Evolutionary conservation across 345 rosid species (phyloP).

Genomic region (Turritis glabra): DNA sequence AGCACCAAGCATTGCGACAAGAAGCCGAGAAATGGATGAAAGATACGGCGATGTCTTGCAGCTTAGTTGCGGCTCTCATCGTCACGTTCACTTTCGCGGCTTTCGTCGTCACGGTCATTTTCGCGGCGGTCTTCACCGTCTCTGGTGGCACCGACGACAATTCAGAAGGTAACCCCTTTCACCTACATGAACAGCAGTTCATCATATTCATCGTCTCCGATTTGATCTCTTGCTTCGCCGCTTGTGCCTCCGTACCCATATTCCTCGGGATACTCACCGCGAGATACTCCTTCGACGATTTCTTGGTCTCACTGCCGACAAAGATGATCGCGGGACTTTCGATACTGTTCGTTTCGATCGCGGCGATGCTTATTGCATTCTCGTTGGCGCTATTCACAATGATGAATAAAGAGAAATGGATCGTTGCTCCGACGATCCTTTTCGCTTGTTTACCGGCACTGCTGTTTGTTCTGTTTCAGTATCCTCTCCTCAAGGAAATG

Average conservation of each 20-base stretch:
- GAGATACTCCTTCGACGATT: conserved; percentile 41
- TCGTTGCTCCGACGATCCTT: conserved; percentile 34
- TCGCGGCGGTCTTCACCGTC: conserved; percentile 41
- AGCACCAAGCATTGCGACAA: conserved; percentile 20
- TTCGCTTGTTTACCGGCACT: conserved; percentile 33
- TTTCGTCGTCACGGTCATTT: conserved; percentile 38
- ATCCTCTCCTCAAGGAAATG: conserved; percentile 38
- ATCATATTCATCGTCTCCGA: conserved; percentile 35
- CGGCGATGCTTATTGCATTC: conserved; percentile 44
- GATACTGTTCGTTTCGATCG: conserved; percentile 34
- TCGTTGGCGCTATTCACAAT: conserved; percentile 31
- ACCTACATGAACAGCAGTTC: neutral
- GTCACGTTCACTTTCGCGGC: too few relatives aligned
- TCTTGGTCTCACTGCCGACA: conserved; percentile 33
- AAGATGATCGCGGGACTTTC: conserved; percentile 41
- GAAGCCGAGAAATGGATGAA: conserved; percentile 45
- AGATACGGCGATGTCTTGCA: conserved; percentile 40
- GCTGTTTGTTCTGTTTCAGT: conserved; percentile 38
- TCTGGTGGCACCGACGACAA: conserved; percentile 36
- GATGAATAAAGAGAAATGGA: conserved; percentile 1
- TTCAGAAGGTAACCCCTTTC: conserved; percentile 17
- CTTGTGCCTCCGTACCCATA: conserved; percentile 30
- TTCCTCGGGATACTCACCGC: conserved; percentile 41
- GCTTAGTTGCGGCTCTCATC: conserved; percentile 42
- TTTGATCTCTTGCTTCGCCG: conserved; percentile 37